phyloP scores from a whole-genome alignment of 345 rosid genomes.

The Cardamine occulta region DNA sequence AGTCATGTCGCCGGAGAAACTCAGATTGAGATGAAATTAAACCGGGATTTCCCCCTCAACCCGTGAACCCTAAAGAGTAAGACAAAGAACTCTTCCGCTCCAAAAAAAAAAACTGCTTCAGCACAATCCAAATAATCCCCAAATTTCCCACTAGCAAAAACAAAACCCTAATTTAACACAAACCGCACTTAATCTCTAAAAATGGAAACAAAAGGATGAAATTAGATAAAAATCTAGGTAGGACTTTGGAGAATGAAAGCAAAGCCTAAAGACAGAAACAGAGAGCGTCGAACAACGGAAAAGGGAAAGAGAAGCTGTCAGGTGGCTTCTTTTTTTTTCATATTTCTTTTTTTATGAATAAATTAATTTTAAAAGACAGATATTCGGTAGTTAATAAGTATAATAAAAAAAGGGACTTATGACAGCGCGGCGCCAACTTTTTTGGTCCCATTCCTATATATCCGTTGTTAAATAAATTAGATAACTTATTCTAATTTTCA shows the following conservation, averaged over 20 bases:
- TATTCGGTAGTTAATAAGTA: conserved; percentile 28
- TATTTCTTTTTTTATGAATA: neutral
- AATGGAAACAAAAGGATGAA: conserved; percentile 11
- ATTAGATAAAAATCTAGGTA: neutral
- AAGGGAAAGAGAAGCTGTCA: conserved; percentile 34
- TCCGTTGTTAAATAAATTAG: neutral
- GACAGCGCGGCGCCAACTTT: conserved; percentile 41
- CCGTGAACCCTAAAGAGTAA: conserved; percentile 30
- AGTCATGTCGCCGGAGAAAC: conserved; percentile 61
- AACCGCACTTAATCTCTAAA: conserved; percentile 27
- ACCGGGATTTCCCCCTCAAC: conserved; percentile 16
- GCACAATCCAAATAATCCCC: conserved; percentile 27
- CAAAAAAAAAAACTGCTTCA: neutral
- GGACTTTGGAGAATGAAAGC: conserved; percentile 25
- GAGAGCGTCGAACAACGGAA: conserved; percentile 28
- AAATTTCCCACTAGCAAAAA: neutral
- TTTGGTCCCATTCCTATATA: conserved; percentile 3
- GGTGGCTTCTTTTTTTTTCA: neutral
- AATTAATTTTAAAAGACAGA: conserved; percentile 21
- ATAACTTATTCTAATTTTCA: neutral
- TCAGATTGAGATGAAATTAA: conserved; percentile 38
- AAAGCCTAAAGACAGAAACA: conserved; percentile 26
- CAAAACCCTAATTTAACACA: conserved; percentile 27
- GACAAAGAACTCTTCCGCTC: conserved; percentile 13
- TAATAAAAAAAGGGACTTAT: conserved; percentile 6